Evolutionary conservation across 441 rosid species (phyloP).

Genomic region (Croton laevigatus): DNA sequence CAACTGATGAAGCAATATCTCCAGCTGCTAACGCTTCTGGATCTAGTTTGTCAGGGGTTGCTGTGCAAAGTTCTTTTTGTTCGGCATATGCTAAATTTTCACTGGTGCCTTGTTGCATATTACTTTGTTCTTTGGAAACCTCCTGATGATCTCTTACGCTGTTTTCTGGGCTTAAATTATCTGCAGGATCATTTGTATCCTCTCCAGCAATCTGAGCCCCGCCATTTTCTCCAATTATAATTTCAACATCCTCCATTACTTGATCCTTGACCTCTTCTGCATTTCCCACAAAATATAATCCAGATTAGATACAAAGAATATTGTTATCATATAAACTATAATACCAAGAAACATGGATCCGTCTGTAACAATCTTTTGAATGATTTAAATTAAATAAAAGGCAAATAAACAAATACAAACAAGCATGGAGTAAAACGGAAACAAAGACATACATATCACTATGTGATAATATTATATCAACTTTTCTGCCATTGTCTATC

Average conservation of each 20-base stretch:
- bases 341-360: too few relatives aligned
- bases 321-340: too few relatives aligned
- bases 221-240: background rate
- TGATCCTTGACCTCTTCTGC: background rate
- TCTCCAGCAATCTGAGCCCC: background rate
- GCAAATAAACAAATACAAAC: too few relatives aligned
- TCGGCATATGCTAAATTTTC: too few relatives aligned
- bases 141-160: constrained; percentile 6
- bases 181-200: constrained; percentile 11
- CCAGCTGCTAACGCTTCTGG: background rate
- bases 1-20: constrained; percentile 5
- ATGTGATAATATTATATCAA: too few relatives aligned
- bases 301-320: background rate
- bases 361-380: too few relatives aligned
- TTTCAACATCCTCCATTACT: background rate
- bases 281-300: background rate
- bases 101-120: constrained; percentile 3
- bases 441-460: too few relatives aligned
- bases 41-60: too few relatives aligned
- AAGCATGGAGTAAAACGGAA: too few relatives aligned
- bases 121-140: background rate
- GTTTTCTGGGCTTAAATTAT: constrained; percentile 12
- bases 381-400: too few relatives aligned
- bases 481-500: too few relatives aligned
- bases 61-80: too few relatives aligned